A percentile compares a stretch with the other conserved stretches of the same genome.
phyloP scores from a whole-genome alignment of 1,284 basidiomycete genomes.

The Lentinula novae-zelandiae region DNA sequence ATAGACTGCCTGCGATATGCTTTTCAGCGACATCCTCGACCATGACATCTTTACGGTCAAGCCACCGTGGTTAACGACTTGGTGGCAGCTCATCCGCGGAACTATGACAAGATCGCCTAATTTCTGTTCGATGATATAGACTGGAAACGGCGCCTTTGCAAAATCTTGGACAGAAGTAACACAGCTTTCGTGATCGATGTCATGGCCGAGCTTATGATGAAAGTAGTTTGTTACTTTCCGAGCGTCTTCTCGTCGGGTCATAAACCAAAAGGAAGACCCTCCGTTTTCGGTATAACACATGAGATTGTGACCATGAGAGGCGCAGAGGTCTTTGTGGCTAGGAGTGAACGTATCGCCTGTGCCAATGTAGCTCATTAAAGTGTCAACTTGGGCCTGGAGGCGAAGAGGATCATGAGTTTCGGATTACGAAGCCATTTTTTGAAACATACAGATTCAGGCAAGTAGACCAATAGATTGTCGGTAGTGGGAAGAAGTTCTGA shows the following conservation, averaged over 20 bases:
- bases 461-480: constrained; percentile 51
- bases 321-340: constrained; percentile 77
- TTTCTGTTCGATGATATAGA: constrained; percentile 67
- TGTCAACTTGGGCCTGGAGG: constrained; percentile 55
- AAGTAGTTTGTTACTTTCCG: constrained; percentile 54
- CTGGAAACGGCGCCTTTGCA: constrained; percentile 55
- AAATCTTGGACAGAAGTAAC: constrained; percentile 60
- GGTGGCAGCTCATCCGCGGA: constrained; percentile 72
- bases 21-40: constrained; percentile 72
- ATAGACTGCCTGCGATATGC: constrained; percentile 53
- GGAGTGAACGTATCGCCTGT: constrained; percentile 75
- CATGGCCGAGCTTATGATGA: constrained; percentile 44
- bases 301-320: constrained; percentile 75
- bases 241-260: constrained; percentile 60
- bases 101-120: constrained; percentile 76
- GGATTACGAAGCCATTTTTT: too few species aligned
- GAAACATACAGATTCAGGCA: constrained; percentile 40
- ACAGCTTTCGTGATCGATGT: constrained; percentile 70
- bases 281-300: constrained; percentile 72
- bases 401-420: background rate
- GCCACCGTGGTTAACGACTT: constrained; percentile 74
- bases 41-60: constrained; percentile 76
- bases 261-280: constrained; percentile 78
- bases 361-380: constrained; percentile 77
- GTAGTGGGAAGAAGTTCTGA: constrained; percentile 42